Conservation (phyloP, 345 rosid genomes). For the Stellera chamaejasme region DNA sequence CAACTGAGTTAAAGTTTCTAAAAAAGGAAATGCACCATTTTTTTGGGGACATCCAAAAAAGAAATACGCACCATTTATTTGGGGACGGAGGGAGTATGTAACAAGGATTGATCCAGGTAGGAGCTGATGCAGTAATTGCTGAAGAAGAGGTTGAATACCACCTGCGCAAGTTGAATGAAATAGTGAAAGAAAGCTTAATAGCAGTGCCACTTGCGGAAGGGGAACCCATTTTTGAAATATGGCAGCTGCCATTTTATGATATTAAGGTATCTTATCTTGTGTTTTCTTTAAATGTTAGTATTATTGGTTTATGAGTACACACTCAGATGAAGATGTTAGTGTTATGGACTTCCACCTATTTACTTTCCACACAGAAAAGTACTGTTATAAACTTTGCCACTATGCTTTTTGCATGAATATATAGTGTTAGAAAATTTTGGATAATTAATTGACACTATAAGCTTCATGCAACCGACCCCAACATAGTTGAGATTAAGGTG, state of each 20-base stretch:
- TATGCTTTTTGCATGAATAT: no score
- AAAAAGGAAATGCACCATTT: no score
- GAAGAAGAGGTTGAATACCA: slow-evolving; percentile 80
- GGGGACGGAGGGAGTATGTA: no score
- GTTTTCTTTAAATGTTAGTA: not conserved
- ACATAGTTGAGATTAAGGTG: not conserved
- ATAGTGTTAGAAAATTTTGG: no score
- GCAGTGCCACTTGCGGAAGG: slow-evolving; percentile 19
- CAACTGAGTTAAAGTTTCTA: no score
- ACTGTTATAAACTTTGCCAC: not conserved
- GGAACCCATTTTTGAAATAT: slow-evolving; percentile 23
- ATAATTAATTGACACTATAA: no score
- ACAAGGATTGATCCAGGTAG: slow-evolving; percentile 42
- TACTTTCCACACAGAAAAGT: not conserved
- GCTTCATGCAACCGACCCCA: no score
- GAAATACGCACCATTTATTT: no score
- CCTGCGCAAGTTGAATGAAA: slow-evolving; percentile 27
- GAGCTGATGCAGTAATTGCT: slow-evolving; percentile 44
- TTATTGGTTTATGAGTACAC: slow-evolving; percentile 1
- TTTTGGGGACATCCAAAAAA: no score
- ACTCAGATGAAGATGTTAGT: no score
- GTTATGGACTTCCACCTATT: no score
- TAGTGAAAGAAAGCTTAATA: slow-evolving; percentile 32
- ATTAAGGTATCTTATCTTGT: slow-evolving; percentile 33
- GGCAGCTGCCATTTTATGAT: slow-evolving; percentile 75